Base-by-base conservation (phyloP, 352 stramenopile species). In the Thalassiosira delicatula region DNA sequence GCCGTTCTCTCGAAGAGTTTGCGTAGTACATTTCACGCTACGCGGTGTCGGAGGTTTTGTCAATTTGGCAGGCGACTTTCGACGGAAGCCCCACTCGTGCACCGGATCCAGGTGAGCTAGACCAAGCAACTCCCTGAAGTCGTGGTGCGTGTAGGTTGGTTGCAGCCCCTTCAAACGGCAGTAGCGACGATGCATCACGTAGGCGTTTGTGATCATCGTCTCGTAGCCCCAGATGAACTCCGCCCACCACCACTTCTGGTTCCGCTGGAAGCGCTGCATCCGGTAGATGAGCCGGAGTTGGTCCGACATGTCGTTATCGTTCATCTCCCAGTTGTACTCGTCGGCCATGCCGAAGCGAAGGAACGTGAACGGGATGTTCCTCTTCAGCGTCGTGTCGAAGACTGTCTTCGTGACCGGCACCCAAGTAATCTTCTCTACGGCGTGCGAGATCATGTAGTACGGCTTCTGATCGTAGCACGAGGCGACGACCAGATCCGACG, bases 271-370 rank as follows among this genome's bases (percentile, higher is more conserved):
- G 0, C 70, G 4, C 35, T 56, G 40, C 1, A 71, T 25, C 2
- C 51, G 32, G n/a, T 78, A 78, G n/a, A 71, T 25, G 23, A 71
- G 19, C 2, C 51, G 70, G 11, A 70, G 46, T 27, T 78, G 70
- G 44, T 78, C 56, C 0, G 70, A 56, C 25, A 70, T 33, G 17
- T 78, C 56, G 37, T 71, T 71, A 54, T 78, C 57, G 37, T 78
- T 78, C 70, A 78, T 78, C 32, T 78, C 37, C 35, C 21, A 71
- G 27, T 78, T 78, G 51, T 78, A 78, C 0, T 70, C 40, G n/a
- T 78, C 0, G 8, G 4, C 32, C 7, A 78, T n/a, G 12, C 4
- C 29, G n/a, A 7, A 62, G 0, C 54, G 21, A 12, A 78, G 70
- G 42, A 78, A 78, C 1, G 51, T 77, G 54, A 51, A 69, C 3